Base-by-base conservation (phyloP, 129 eudicot species). In the Pseudognaphalium luteoalbum region DNA sequence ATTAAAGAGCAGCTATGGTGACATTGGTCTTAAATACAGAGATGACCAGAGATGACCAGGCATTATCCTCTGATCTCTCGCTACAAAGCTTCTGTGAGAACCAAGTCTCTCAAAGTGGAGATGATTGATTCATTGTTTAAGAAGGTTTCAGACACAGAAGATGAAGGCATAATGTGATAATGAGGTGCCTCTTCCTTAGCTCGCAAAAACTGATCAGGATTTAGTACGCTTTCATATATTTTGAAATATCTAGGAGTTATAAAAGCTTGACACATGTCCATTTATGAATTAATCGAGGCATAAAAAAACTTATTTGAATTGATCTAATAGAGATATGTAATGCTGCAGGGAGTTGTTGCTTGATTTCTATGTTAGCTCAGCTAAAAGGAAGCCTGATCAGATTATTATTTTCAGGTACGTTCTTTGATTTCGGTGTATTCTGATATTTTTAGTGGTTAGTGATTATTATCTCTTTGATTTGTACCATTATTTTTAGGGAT, bases 21-120 rank as follows among this genome's bases (percentile, higher is more conserved):
- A n/a, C n/a, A n/a, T n/a, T n/a, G n/a, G n/a, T n/a, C n/a, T n/a
- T n/a, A n/a, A n/a, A n/a, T n/a, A n/a, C n/a, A n/a, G n/a, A n/a
- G n/a, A n/a, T n/a, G n/a, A n/a, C n/a, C n/a, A n/a, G n/a, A n/a
- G n/a, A n/a, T n/a, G n/a, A n/a, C n/a, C n/a, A 84, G 96, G 73
- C 85, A 86, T 4, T 93, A 95, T 97, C 98, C 98, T 17, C 66
- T 85, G 35, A 91, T 93, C 58, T 91, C 98, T 19, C 87, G 95
- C 39, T 93, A 93, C 70, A 77, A 96, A 72, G 96, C 98, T 5
- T 91, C 88, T 6, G 95, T 90, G 7, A 83, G 96, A 19, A 86
- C 96, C 2, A 96, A 93, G 66, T 83, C 98, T 28, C 92, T 92
- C 2, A 88, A 90, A 74, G 88, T 86, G 57, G 95, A 93, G 76